A percentile compares a stretch with the other conserved stretches of the same genome.
Conservation (phyloP, 2,329 filamentous ascomycete species). For the Fusarium transvaalense region DNA sequence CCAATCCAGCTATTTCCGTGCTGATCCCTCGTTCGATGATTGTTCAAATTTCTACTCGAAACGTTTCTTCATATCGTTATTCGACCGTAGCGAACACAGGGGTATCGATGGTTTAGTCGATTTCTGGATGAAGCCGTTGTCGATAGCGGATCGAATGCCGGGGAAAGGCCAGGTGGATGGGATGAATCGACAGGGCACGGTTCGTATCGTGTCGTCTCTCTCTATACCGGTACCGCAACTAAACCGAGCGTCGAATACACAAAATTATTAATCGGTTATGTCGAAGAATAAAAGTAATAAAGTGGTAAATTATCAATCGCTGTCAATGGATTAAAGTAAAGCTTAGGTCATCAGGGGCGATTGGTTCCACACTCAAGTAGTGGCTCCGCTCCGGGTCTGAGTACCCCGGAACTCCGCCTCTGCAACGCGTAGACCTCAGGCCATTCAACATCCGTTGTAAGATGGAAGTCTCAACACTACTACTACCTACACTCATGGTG, state of each 20-base stretch:
- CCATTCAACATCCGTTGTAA: slow-evolving; percentile 15
- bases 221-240: background rate
- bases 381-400: slow-evolving; percentile 24
- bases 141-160: slow-evolving; percentile 1
- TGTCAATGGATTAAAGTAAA: slow-evolving; percentile 14
- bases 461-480: background rate
- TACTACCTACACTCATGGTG: background rate
- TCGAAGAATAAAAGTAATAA: slow-evolving; percentile 13
- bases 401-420: slow-evolving; percentile 34
- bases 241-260: slow-evolving; percentile 4
- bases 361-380: slow-evolving; percentile 33
- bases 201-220: background rate
- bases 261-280: slow-evolving; percentile 16
- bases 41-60: slow-evolving; percentile 8
- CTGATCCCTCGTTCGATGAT: slow-evolving; percentile 9
- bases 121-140: slow-evolving; percentile 26
- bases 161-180: slow-evolving; percentile 3
- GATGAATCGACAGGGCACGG: background rate
- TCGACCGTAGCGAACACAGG: slow-evolving; percentile 24
- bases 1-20: background rate
- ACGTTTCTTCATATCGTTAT: slow-evolving; percentile 30
- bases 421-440: slow-evolving; percentile 34
- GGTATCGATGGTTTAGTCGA: slow-evolving; percentile 19
- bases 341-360: slow-evolving; percentile 49
- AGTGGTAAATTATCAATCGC: slow-evolving; percentile 11